Base-by-base conservation (phyloP, 495 filamentous ascomycete genomes). In the Aspergillus diversus region DNA sequence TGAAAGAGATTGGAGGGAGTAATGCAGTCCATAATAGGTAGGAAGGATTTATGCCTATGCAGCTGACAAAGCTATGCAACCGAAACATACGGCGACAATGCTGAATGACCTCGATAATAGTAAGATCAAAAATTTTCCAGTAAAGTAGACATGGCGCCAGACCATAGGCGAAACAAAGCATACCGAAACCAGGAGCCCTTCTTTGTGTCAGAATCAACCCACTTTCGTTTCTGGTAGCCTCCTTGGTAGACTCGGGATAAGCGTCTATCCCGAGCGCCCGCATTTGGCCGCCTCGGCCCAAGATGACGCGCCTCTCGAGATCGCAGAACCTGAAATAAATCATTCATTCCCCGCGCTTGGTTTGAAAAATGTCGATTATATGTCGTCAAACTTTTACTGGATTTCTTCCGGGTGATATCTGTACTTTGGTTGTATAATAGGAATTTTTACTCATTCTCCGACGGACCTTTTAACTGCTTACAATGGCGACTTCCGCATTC, bases 401-500 rank as follows among this genome's bases (percentile, higher is more conserved):
- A 13, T 8, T 39, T 3, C 37, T 8, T 3, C 37, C 8, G 4
- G 37, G 1, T 13, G 37, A 7, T 39, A 39, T 13, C 13, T 39
- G 1, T 7, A 13, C 13, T 39, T 39, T 39, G 0, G 13, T 13
- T 39, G 8, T 1, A 4, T 39, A 39, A 7, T 3, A 39, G 13
- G 8, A 39, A 7, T 39, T 13, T 8, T 39, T 3, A 13, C 37
- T 39, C 37, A 7, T 39, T 39, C 37, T 39, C 37, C 37, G 13
- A 39, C 7, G 13, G 13, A 39, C 37, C 21, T 5, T 31, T 31
- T 31, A 5, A 5, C 31, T 31, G 11, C 49, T 31, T 35, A 12
- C 21, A 27, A 57, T 57, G 54, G 37, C 54, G 16, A 39, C 31
- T 16, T 46, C 54, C 2, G 54, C 35, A 8, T 39, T 84, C 57